Conservation (phyloP, 148 eudicot genomes). For the Rhododendron vialii region DNA sequence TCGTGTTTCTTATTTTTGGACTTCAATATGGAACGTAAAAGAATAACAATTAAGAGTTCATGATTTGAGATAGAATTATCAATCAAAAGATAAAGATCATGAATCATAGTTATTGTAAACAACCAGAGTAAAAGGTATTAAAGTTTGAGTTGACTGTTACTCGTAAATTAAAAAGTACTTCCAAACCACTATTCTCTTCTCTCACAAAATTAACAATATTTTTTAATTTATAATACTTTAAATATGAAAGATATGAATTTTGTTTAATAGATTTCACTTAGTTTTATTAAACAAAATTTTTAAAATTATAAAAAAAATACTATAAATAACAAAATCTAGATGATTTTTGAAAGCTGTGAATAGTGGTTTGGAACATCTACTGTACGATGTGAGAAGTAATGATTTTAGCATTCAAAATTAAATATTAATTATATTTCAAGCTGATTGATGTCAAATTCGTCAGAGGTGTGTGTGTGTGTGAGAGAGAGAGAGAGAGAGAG, state of each 20-base stretch:
- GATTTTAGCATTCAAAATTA: neutral
- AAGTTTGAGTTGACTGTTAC: neutral
- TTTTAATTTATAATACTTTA: too few species aligned
- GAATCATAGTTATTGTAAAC: neutral
- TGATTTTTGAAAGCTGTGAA: too few species aligned
- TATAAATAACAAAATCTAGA: too few species aligned
- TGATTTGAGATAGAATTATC: neutral
- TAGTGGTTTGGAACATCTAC: too few species aligned
- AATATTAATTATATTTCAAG: neutral
- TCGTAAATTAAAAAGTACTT: neutral
- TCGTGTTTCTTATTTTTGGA: neutral
- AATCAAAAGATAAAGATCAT: neutral
- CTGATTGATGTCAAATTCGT: neutral
- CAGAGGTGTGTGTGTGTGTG: too few species aligned
- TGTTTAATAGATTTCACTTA: too few species aligned
- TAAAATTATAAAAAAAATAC: too few species aligned
- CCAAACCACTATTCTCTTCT: neutral
- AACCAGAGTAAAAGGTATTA: neutral
- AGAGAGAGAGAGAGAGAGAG: too few species aligned
- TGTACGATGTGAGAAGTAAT: too few species aligned
- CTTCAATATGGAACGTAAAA: neutral
- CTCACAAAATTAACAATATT: neutral
- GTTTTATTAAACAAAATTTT: too few species aligned
- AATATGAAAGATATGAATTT: neutral
- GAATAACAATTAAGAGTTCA: neutral